A percentile compares a stretch with the other conserved stretches of the same genome.
These are phyloP conservation scores for Celoporthe dispersa DNA, from an alignment of 2,329 filamentous ascomycete genomes.

Conservation along the genomic window DNA sequence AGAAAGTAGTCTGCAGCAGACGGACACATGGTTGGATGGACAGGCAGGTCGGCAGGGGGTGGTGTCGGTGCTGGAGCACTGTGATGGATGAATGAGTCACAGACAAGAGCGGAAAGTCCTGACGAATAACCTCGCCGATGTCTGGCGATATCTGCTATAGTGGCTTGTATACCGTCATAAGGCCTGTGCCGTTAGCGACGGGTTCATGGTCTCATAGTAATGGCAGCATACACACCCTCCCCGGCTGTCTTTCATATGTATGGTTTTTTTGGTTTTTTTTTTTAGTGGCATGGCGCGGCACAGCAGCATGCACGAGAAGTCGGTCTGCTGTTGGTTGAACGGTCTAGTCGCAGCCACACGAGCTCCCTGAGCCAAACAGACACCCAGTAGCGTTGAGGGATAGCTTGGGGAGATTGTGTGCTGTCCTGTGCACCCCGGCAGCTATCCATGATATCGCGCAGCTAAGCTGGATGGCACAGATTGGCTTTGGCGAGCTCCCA, in stretches of 20 bases:
- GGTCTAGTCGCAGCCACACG: neutral
- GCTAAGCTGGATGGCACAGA: neutral
- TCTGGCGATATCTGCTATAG: constrained; percentile 16
- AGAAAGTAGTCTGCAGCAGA: neutral
- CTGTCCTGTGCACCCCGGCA: neutral
- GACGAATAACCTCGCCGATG: constrained; percentile 13
- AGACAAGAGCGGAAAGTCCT: neutral
- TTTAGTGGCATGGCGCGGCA: constrained; percentile 15
- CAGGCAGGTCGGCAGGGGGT: constrained; percentile 6
- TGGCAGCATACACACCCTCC: neutral
- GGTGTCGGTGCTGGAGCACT: constrained; percentile 10
- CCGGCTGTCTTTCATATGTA: too few species aligned
- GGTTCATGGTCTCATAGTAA: constrained; percentile 22
- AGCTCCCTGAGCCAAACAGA: neutral
- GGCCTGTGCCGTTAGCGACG: constrained; percentile 19
- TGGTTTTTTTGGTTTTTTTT: too few species aligned
- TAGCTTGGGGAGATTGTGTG: constrained; percentile 1
- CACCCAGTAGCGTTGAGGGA: neutral
- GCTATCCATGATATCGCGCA: constrained; percentile 3
- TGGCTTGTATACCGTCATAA: constrained; percentile 28
- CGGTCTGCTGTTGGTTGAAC: neutral
- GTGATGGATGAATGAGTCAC: constrained; percentile 8
- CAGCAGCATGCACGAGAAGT: constrained; percentile 6
- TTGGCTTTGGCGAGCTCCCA: neutral
- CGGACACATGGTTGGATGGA: neutral